Percentiles rank a stretch among this genome's conserved stretches.
phyloP scores from a whole-genome alignment of 1,284 basidiomycete species.

The Waitea zeae region DNA sequence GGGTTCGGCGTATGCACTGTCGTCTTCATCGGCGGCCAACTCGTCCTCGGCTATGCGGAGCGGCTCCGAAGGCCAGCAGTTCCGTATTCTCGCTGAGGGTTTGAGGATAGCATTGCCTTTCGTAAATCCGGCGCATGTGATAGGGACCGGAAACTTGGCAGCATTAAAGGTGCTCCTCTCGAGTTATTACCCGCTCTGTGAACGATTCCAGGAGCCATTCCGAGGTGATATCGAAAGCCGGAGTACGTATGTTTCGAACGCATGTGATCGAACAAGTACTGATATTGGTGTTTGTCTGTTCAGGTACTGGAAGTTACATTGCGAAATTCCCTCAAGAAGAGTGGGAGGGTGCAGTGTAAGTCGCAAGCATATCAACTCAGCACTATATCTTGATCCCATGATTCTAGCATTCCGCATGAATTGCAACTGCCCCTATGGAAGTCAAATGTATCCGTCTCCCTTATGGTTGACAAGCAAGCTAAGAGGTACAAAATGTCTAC shows the following conservation, averaged over 20 bases:
- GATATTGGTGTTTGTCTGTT: constrained; percentile 1
- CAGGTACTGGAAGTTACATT: constrained; percentile 60
- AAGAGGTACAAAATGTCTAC: constrained; percentile 82
- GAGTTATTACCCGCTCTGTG: constrained; percentile 63
- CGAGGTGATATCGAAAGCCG: constrained; percentile 27
- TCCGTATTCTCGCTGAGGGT: constrained; percentile 75
- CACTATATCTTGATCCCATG: not conserved
- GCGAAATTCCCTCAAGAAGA: constrained; percentile 45
- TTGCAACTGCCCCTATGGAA: constrained; percentile 84
- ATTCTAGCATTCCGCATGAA: constrained; percentile 56
- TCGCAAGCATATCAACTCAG: constrained; percentile 5
- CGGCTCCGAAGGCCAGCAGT: no score
- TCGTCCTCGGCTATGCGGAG: no score
- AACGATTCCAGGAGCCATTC: constrained; percentile 45
- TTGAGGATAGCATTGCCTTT: no score
- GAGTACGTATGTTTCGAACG: no score
- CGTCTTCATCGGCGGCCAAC: no score
- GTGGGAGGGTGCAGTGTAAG: constrained; percentile 35
- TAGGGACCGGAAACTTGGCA: constrained; percentile 37
- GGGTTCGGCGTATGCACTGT: constrained; percentile 24
- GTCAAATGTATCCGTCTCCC: constrained; percentile 64
- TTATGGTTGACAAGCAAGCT: constrained; percentile 91
- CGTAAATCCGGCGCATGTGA: no score
- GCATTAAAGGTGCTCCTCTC: constrained; percentile 54
- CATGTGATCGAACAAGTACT: no score